Evolutionary conservation across 768 basidiomycete genomes (phyloP), one percentile per base, ranked within the genome.

Genomic region (Lactarius vividus): DNA sequence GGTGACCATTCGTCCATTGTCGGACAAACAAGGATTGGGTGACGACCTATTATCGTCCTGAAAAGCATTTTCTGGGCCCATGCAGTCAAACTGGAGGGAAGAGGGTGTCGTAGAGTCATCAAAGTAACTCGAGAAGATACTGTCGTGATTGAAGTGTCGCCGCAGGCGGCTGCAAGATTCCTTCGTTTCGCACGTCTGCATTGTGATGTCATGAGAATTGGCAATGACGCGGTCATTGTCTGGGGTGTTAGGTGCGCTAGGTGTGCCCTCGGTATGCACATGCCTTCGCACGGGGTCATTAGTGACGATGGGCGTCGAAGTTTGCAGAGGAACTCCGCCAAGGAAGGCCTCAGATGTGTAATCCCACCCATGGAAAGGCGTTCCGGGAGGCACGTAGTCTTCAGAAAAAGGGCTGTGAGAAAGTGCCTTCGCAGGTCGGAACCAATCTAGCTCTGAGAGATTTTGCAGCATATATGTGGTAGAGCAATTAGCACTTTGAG

Each of bases 361-460:
- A 15, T 62, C 56, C 68, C 58, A 69, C 35, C 61, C 67, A 2
- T 39, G 64, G 40, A 69, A 62, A 7, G 70, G 70, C 6, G 70
- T 70, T 42, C 63, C 64, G 13, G 70, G 63, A 0, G 70, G 70
- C 7, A 69, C 29, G 29, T 62, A 66, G 46, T 70, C 68, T 28
- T 63, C 70, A n/a, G 62, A 55, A 39, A 66, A 62, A 11, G 74
- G 61, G 42, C 68, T 63, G 8, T 69, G 72, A 63, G 71, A 65
- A 5, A 75, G 68, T 10, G 69, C 73, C 62, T 74, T 74, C 2
- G 76, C 65, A 10, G 74, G 72, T 33, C 71, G 66, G 10, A 77
- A 70, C 76, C 76, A 77, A 39, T 69, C 60, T 37, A 74, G 64
- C 3, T 68, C 62, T 28, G 72, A 64, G 13, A 70, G 49, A 23